Evolutionary conservation across 805 yeast species (phyloP).

Genomic region (Pichia ethanolica): DNA sequence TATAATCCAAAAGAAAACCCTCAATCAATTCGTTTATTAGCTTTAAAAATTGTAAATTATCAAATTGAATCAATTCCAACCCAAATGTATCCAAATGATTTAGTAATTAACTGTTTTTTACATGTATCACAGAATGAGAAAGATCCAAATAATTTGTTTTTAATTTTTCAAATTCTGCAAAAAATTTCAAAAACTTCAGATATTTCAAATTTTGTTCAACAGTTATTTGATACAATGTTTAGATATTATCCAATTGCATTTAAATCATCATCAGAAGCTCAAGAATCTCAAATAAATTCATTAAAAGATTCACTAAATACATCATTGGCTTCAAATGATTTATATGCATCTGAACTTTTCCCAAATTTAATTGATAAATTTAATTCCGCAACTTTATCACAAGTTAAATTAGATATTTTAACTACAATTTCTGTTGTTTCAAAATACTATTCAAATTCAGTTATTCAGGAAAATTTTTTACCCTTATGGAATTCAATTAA

Average conservation of each 20-base stretch:
- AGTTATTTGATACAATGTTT: slow-evolving; percentile 79
- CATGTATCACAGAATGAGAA: slow-evolving; percentile 81
- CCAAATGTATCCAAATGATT: slow-evolving; percentile 27
- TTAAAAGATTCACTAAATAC: slow-evolving; percentile 54
- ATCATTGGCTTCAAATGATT: slow-evolving; percentile 54
- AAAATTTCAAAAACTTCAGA: slow-evolving; percentile 37
- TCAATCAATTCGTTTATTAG: slow-evolving; percentile 54
- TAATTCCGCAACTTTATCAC: slow-evolving; percentile 58
- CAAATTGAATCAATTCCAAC: slow-evolving; percentile 27
- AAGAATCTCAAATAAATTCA: slow-evolving; percentile 68
- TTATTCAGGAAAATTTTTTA: slow-evolving; percentile 55
- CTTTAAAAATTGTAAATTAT: slow-evolving; percentile 43
- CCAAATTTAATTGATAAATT: slow-evolving; percentile 75
- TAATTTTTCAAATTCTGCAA: slow-evolving; percentile 54
- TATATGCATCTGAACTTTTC: slow-evolving; percentile 65
- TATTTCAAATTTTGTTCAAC: slow-evolving; percentile 42
- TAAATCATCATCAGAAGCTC: slow-evolving; percentile 89
- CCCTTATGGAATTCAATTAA: slow-evolving; percentile 83
- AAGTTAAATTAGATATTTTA: slow-evolving; percentile 68
- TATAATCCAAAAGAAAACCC: slow-evolving; percentile 53
- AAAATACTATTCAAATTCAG: slow-evolving; percentile 39
- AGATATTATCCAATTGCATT: slow-evolving; percentile 97
- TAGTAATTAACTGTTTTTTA: slow-evolving; percentile 50
- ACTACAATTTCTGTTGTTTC: slow-evolving; percentile 54
- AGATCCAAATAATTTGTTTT: slow-evolving; percentile 81